These are phyloP conservation scores for Curvularia hawaiiensis DNA, from an alignment of 2,329 filamentous ascomycete species.

Conservation along the genomic window DNA sequence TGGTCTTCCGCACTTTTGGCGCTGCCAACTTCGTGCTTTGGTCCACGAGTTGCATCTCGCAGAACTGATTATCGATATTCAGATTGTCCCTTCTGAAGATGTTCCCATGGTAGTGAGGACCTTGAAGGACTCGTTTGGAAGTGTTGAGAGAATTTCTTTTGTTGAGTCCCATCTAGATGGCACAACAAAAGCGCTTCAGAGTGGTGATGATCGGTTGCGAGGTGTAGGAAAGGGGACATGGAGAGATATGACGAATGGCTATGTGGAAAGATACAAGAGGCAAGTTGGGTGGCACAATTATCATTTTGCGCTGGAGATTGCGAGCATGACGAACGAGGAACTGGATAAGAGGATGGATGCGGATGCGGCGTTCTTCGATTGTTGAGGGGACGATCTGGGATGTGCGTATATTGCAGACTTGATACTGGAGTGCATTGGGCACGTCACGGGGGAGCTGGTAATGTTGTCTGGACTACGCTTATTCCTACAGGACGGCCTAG, in stretches of 20 bases:
- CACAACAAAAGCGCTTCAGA: background rate
- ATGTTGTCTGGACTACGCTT: background rate
- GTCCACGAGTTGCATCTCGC: slow-evolving; percentile 30
- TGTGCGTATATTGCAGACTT: background rate
- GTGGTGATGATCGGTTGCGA: slow-evolving; percentile 11
- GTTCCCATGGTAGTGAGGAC: slow-evolving; percentile 33
- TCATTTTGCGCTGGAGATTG: slow-evolving; percentile 19
- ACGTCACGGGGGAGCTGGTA: background rate
- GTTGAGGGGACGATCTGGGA: background rate
- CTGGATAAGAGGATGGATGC: slow-evolving; percentile 22
- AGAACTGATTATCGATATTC: slow-evolving; percentile 32
- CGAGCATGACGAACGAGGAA: slow-evolving; percentile 10
- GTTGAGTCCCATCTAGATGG: slow-evolving; percentile 11
- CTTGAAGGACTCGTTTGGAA: slow-evolving; percentile 24
- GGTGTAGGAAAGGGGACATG: slow-evolving; percentile 13
- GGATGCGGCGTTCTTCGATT: slow-evolving; percentile 23
- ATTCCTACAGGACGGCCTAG: background rate
- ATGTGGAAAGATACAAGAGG: slow-evolving; percentile 17
- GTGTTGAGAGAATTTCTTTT: slow-evolving; percentile 23
- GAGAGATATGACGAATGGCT: slow-evolving; percentile 25
- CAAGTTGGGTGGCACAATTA: slow-evolving; percentile 15
- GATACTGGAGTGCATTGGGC: background rate
- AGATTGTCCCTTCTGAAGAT: slow-evolving; percentile 21
- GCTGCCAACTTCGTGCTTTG: slow-evolving; percentile 39
- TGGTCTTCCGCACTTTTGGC: slow-evolving; percentile 37